Conservation (phyloP, 208 protist genomes). For the Trypanosoma melophagium region DNA sequence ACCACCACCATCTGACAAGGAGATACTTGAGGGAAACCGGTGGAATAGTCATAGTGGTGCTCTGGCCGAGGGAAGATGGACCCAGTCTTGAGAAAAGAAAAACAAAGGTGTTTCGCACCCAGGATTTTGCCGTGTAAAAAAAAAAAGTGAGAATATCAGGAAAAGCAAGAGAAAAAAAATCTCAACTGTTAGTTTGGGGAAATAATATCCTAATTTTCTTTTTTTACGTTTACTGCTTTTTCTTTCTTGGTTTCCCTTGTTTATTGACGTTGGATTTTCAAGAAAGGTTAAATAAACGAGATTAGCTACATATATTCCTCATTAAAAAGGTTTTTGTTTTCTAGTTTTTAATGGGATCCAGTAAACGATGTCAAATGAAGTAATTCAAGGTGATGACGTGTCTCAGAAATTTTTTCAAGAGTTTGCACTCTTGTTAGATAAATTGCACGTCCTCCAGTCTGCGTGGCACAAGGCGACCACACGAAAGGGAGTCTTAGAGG, state of each 20-base stretch:
- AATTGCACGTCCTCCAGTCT: constrained; percentile 8
- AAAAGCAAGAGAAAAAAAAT: neutral
- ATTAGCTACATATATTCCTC: no score
- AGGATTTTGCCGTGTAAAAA: neutral
- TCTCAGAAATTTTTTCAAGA: neutral
- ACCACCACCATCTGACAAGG: constrained; percentile 56
- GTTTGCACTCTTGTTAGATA: constrained; percentile 4
- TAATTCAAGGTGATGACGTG: neutral
- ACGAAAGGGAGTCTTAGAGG: constrained; percentile 4
- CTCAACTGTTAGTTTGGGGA: no score
- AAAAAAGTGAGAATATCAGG: constrained; percentile 12
- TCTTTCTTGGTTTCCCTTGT: constrained; percentile 25
- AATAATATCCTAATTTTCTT: constrained; percentile 3
- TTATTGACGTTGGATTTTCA: no score
- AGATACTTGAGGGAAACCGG: constrained; percentile 32
- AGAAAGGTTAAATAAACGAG: no score
- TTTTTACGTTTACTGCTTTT: constrained; percentile 12
- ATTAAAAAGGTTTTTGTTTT: no score
- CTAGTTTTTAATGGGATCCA: neutral
- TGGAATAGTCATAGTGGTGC: constrained; percentile 12
- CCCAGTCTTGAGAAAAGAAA: constrained; percentile 1
- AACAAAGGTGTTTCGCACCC: neutral
- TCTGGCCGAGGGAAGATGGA: neutral
- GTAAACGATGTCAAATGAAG: neutral
- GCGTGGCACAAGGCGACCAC: constrained; percentile 8